These are phyloP conservation scores for Fusarium sp. DNA, from an alignment of 2,329 filamentous ascomycete genomes.

Conservation along the genomic window DNA sequence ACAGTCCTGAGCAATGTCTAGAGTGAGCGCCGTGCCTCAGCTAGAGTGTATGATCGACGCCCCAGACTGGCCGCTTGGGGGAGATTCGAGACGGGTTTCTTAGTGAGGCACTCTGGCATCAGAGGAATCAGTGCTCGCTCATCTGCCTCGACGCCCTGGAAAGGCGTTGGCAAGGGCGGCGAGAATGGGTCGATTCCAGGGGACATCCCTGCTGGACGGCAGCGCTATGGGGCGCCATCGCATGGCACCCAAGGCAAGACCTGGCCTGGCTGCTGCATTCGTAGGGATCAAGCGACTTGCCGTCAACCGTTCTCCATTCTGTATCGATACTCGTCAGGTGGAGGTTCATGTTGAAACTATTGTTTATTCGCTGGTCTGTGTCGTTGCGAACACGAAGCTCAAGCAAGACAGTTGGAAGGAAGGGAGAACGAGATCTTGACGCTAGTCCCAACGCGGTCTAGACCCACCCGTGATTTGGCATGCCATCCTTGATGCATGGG, in stretches of 20 bases:
- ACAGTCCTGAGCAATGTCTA: constrained; percentile 29
- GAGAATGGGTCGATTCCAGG: constrained; percentile 33
- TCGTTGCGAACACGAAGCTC: constrained; percentile 2
- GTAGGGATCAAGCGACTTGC: constrained; percentile 25
- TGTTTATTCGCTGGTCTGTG: constrained; percentile 33
- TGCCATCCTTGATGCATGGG: constrained; percentile 25
- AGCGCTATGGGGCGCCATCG: constrained; percentile 6
- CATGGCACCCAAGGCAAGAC: constrained; percentile 30
- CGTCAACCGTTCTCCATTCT: constrained; percentile 26
- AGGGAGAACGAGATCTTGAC: constrained; percentile 31
- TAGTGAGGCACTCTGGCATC: constrained; percentile 36
- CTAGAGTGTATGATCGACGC: constrained; percentile 44
- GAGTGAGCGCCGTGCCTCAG: constrained; percentile 38
- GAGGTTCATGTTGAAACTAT: constrained; percentile 16
- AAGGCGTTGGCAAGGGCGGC: constrained; percentile 13
- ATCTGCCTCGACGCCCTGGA: constrained; percentile 10
- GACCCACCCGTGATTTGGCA: constrained; percentile 35
- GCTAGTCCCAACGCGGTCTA: constrained; percentile 23
- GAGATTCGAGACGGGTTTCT: constrained; percentile 35
- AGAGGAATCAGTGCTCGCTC: constrained; percentile 40
- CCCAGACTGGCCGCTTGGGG: constrained; percentile 28
- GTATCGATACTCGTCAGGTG: constrained; percentile 18
- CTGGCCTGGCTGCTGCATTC: background rate
- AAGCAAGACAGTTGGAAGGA: constrained; percentile 11
- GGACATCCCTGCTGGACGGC: constrained; percentile 21